phyloP scores from a whole-genome alignment of 148 eudicot genomes.

The Beta vulgaris region DNA sequence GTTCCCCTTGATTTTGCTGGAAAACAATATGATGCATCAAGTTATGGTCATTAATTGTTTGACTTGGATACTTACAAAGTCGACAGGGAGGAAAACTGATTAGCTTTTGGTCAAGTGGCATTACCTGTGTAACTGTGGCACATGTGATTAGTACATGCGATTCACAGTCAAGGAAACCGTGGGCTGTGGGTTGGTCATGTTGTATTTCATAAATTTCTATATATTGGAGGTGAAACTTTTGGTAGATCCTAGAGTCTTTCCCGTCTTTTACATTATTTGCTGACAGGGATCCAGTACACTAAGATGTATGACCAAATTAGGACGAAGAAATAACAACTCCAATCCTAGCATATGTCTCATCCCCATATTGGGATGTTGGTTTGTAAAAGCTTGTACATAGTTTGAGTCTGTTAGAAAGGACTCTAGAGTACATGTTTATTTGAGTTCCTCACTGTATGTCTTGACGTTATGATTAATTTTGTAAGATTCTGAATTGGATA shows the following conservation, averaged over 20 bases:
- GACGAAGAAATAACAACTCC: background rate
- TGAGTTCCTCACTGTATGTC: background rate
- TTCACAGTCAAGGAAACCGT: background rate
- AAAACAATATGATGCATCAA: background rate
- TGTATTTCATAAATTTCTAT: background rate
- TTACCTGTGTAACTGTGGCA: background rate
- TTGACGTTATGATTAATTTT: background rate
- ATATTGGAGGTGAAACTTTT: background rate
- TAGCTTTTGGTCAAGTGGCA: background rate
- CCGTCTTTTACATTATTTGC: background rate
- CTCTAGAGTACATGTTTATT: too few relatives aligned
- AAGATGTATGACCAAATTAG: background rate
- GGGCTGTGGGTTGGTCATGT: background rate
- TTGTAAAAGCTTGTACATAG: background rate
- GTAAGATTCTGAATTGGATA: background rate
- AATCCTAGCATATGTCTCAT: background rate
- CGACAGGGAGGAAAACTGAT: background rate
- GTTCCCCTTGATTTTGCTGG: too few relatives aligned
- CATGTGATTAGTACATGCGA: background rate
- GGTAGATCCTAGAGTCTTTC: background rate
- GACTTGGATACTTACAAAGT: background rate
- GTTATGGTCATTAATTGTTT: background rate
- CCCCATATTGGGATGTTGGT: background rate
- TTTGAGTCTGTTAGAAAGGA: background rate
- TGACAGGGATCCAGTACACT: background rate